Evolutionary conservation across 495 filamentous ascomycete species (phyloP), one percentile per base, ranked within the genome.

Genomic region (Astrocystis sublimbata): DNA sequence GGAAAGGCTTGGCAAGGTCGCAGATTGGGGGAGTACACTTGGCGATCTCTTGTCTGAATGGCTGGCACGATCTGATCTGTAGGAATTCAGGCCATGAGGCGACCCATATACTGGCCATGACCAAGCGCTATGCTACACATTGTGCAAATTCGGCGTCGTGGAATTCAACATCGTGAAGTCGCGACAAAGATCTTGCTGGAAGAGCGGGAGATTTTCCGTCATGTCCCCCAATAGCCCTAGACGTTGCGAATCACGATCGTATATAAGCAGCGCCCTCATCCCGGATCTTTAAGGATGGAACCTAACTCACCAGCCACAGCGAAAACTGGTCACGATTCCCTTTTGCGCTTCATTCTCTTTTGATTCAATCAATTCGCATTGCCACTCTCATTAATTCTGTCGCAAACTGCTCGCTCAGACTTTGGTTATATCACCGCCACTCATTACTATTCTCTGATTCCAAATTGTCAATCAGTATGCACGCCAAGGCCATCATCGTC

Each of bases 401-500:
- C 24, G 2, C 23, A 30, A 15, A 12, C 46, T 28, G 46, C 24
- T 13, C n/a, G 23, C 12, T 30, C 23, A 15, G n/a, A 24, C 5
- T 49, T 47, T 21, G 9, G 31, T 49, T 58, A 21, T 45, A 28
- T 30, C n/a, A 8, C 9, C 5, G 21, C 43, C 12, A 17, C 23
- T 49, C n/a, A n/a, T 30, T 30, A 4, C 24, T 13, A 13, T 13
- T 19, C 31, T 19, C 4, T 5, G 23, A 12, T 13, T 49, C 7
- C 21, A 28, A 49, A 10, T 15, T 30, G 2, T 6, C 23, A n/a
- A 49, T 30, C 46, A 49, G 6, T 5, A 49, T 49, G 46, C n/a
- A 49, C 26, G 36, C 42, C 42, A 47, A 17, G n/a, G 47, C 42
- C 17, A 35, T 60, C 24, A 35, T 60, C 41, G 17, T 49, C 23